These are phyloP conservation scores for Penicillium pulvis DNA, from an alignment of 495 filamentous ascomycete genomes.

Conservation along the genomic window DNA sequence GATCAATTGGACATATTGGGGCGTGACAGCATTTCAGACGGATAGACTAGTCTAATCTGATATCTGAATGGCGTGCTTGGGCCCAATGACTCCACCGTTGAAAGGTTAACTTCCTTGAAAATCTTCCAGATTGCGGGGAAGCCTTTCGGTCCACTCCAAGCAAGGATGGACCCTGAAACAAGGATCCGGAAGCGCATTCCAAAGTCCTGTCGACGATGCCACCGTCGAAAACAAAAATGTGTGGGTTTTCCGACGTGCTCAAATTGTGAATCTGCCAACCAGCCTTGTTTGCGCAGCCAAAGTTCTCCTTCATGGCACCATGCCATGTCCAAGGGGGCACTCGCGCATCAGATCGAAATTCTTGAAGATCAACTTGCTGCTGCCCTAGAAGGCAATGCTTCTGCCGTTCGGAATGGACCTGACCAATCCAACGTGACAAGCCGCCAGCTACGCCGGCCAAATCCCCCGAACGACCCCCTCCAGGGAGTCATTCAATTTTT, in stretches of 20 bases:
- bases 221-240: constrained; percentile 33
- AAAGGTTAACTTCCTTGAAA: neutral
- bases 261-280: constrained; percentile 26
- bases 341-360: constrained; percentile 26
- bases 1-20: too few species aligned
- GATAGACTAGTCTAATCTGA: too few species aligned
- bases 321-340: constrained; percentile 31
- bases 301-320: constrained; percentile 29
- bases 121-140: constrained; percentile 1
- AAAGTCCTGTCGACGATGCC: constrained; percentile 29
- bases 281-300: constrained; percentile 23
- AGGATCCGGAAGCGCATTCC: constrained; percentile 43
- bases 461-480: neutral
- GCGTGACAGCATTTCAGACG: too few species aligned
- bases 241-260: constrained; percentile 27
- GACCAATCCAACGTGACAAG: neutral
- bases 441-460: too few species aligned
- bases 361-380: constrained; percentile 26
- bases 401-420: neutral
- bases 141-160: neutral
- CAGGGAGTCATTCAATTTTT: constrained; percentile 27
- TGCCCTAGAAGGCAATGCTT: neutral
- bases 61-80: constrained; percentile 9
- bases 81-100: neutral
- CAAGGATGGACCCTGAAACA: constrained; percentile 27